Percentiles rank a stretch among this genome's conserved stretches.
phyloP scores from a whole-genome alignment of 192 early-diverging fungal genomes.

The Umbelopsis sp. region DNA sequence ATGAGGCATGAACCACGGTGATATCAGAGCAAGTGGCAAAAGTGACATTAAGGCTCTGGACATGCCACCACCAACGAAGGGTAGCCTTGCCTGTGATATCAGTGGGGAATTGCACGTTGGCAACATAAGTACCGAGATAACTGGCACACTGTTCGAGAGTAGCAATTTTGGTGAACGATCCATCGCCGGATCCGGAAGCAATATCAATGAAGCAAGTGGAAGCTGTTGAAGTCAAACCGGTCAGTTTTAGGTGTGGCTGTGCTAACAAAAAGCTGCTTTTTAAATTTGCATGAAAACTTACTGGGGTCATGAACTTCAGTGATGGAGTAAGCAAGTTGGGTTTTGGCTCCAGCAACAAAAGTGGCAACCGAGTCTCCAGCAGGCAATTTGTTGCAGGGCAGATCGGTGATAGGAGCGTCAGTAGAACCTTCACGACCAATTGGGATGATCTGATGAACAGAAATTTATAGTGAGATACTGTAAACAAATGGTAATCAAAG shows the following conservation, averaged over 20 bases:
- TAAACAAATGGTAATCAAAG: too few relatives aligned
- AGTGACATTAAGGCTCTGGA: constrained; percentile 20
- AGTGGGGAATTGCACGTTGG: not conserved
- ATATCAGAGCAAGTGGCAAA: constrained; percentile 22
- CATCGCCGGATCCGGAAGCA: not conserved
- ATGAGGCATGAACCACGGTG: not conserved
- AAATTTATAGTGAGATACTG: not conserved
- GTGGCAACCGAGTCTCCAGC: not conserved
- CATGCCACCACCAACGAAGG: constrained; percentile 23
- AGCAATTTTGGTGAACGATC: not conserved
- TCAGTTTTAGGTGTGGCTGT: not conserved
- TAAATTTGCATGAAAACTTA: not conserved
- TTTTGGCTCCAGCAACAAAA: not conserved
- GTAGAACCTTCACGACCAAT: constrained; percentile 22
- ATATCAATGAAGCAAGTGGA: constrained; percentile 22
- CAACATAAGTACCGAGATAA: constrained; percentile 19
- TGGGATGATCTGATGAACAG: constrained; percentile 1
- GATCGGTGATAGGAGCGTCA: constrained; percentile 12
- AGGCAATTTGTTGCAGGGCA: constrained; percentile 6
- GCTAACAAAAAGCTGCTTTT: not conserved
- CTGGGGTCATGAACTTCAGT: constrained; percentile 16
- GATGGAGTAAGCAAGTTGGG: not conserved
- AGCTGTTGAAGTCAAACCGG: not conserved
- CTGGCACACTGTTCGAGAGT: constrained; percentile 14
- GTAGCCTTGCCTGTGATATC: not conserved